phyloP scores from a whole-genome alignment of 352 stramenopile species.

The Pythium scleroteichum region DNA sequence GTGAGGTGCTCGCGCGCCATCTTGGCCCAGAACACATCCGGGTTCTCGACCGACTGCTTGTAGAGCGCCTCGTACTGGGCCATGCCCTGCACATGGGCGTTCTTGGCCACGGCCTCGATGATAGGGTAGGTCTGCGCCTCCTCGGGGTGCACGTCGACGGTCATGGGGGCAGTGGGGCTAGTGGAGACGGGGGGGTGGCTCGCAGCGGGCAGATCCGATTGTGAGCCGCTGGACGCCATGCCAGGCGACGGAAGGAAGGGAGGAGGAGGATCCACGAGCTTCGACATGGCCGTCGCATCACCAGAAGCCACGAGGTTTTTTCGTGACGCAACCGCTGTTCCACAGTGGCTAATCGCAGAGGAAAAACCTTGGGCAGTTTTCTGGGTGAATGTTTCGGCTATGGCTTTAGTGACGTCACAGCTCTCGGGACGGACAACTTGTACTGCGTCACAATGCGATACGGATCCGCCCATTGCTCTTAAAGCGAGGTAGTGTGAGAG shows the following conservation, averaged over 20 bases:
- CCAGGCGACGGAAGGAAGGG: neutral
- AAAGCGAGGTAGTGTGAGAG: conserved; percentile 14
- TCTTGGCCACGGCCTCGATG: conserved; percentile 45
- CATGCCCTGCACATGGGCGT: conserved; percentile 70
- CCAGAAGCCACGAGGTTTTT: conserved; percentile 14
- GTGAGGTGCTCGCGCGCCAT: conserved; percentile 87
- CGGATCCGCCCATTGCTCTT: neutral
- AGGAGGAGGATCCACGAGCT: neutral
- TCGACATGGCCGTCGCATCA: conserved; percentile 8
- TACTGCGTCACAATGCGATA: neutral
- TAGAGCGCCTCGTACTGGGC: conserved; percentile 86
- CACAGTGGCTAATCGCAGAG: neutral
- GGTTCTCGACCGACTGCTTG: conserved; percentile 86
- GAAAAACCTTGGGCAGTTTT: conserved; percentile 7
- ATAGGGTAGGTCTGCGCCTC: conserved; percentile 29
- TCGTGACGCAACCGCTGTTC: conserved; percentile 13
- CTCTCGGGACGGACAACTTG: neutral
- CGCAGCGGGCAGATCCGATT: conserved; percentile 21
- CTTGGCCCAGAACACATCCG: conserved; percentile 91
- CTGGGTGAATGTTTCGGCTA: conserved; percentile 22
- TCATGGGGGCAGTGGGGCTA: conserved; percentile 16
- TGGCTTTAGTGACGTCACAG: conserved; percentile 26
- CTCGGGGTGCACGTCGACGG: conserved; percentile 19
- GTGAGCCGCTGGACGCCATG: conserved; percentile 16
- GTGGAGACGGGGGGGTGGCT: conserved; percentile 7